phyloP scores from a whole-genome alignment of 129 eudicot genomes.

The Flaveria ramosissima region DNA sequence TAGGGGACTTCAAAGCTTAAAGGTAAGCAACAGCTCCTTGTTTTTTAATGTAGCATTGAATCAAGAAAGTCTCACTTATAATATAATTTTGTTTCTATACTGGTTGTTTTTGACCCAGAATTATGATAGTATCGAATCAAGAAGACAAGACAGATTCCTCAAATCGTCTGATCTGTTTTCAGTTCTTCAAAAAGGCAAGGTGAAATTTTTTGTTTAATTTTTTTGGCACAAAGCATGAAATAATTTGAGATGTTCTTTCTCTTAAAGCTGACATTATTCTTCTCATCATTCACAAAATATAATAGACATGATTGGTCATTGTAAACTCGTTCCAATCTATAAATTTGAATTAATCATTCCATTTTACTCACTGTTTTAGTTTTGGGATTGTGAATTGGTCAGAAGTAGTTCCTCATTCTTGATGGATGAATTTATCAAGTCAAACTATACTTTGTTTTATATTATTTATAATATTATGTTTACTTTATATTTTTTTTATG shows the following conservation, averaged over 20 bases:
- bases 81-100: too few species aligned
- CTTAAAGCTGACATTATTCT: constrained; percentile 3
- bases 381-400: background rate
- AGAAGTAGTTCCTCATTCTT: background rate
- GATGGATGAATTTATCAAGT: constrained; percentile 3
- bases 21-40: too few species aligned
- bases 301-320: background rate
- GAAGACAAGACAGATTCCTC: too few species aligned
- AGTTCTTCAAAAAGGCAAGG: background rate
- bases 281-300: background rate
- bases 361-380: constrained; percentile 7
- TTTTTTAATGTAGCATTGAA: too few species aligned
- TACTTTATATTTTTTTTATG: too few species aligned
- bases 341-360: constrained; percentile 1
- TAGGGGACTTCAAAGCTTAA: too few species aligned
- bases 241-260: background rate
- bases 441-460: constrained; percentile 25
- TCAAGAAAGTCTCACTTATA: too few species aligned
- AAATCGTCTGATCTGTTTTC: constrained; percentile 6
- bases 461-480: background rate
- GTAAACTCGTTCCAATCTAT: background rate
- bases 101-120: too few species aligned
- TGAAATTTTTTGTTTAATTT: background rate
- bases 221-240: constrained; percentile 10
- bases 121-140: too few species aligned